Base-by-base conservation (phyloP, 1,139 yeast genomes). In the Magnusiomyces ingens region DNA sequence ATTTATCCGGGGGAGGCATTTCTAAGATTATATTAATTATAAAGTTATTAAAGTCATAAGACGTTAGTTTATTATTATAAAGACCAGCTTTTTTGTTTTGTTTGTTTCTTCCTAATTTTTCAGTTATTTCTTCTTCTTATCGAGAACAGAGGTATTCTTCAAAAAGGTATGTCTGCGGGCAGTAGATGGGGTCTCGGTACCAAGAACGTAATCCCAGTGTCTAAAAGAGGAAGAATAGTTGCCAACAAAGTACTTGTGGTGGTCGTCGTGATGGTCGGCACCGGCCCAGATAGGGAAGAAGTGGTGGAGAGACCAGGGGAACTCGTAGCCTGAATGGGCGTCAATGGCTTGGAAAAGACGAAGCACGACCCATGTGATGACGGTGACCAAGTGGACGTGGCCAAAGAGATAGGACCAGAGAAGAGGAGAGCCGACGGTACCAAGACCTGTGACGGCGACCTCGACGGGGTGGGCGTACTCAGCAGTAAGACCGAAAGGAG, bases 201-300 rank as follows among this genome's bases (percentile, higher is more conserved):
- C 83, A 63, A 91, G 74, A 58, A 81, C 64, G 68, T 75, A 84
- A 72, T 91, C 98, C 94, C 95, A 89, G 86, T 94, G 87, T 72
- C 96, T 82, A 78, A 91, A 91, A 38, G 93, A 82, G 54, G 95
- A 85, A 26, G 97, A 94, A 69, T 89, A 91, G 72, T 90, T 89
- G 55, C 97, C 97, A 56, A 75, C 54, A 71, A 91, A 91, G 72
- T 84, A 89, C 67, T 88, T 95, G 70, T 91, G 98, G 70, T 91
- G 98, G 67, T 87, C 89, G 68, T 91, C 98, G 68, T 91, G 98
- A 71, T 91, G 98, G 64, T 88, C 97, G 19, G 98, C 97, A 56
- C 98, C 98, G 17, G 98, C 95, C 98, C 98, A 91, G 72, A 91
- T 79, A 40, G 97, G 96, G 56, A 91, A 68, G 71, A 90, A 82